These are phyloP conservation scores for Arthroderma sp. DNA, from an alignment of 2,329 filamentous ascomycete genomes.

Conservation along the genomic window DNA sequence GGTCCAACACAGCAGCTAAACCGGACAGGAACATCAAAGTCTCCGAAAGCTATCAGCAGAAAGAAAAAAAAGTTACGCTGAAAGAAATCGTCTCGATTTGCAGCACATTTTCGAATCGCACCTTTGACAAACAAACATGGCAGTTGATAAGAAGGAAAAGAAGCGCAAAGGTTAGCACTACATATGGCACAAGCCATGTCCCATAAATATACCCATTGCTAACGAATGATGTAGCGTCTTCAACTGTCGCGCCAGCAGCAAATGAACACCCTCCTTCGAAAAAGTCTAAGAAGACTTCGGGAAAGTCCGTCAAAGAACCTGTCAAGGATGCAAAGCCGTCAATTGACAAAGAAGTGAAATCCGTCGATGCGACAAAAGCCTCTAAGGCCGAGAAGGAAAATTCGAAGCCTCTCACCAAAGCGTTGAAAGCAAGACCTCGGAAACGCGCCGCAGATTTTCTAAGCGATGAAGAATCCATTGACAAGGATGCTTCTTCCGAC, in stretches of 20 bases:
- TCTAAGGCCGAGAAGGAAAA: constrained; percentile 5
- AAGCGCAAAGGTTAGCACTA: constrained; percentile 40
- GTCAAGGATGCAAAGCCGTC: constrained; percentile 17
- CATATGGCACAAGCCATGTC: too few species aligned
- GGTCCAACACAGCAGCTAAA: too few species aligned
- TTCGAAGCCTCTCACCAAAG: constrained; percentile 13
- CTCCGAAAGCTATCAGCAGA: too few species aligned
- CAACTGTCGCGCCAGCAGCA: constrained; percentile 26
- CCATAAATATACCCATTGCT: background rate
- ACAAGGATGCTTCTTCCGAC: constrained; percentile 29
- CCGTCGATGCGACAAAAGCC: constrained; percentile 14
- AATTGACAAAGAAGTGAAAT: constrained; percentile 21
- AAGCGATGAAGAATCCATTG: constrained; percentile 26
- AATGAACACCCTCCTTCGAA: constrained; percentile 37
- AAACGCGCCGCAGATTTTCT: constrained; percentile 38
- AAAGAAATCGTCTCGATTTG: too few species aligned
- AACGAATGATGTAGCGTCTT: constrained; percentile 9
- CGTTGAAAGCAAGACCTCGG: constrained; percentile 29
- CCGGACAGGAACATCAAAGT: too few species aligned
- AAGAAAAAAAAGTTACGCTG: too few species aligned
- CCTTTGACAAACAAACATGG: constrained; percentile 29
- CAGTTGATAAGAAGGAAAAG: constrained; percentile 40
- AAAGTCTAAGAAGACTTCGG: constrained; percentile 45
- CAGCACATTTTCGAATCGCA: too few species aligned
- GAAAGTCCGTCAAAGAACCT: constrained; percentile 19